Percentiles rank a stretch among this genome's conserved stretches.
These are phyloP conservation scores for Aspergillus hiratsukae DNA, from an alignment of 2,329 filamentous ascomycete species.

Conservation along the genomic window DNA sequence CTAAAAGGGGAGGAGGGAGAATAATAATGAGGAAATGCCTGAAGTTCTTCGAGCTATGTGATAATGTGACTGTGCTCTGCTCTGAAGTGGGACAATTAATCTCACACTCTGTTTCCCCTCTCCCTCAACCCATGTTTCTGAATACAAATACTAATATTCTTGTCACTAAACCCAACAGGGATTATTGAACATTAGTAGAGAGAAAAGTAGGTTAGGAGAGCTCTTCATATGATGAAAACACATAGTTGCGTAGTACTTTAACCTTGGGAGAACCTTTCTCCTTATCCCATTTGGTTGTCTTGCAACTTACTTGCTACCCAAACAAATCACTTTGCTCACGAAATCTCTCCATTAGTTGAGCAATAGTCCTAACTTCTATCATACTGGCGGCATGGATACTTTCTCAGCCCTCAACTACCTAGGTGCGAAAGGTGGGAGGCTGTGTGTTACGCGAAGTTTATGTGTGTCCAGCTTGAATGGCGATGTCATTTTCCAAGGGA, in stretches of 20 bases:
- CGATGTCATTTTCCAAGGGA: background rate
- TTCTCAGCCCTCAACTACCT: background rate
- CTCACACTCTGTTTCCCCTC: background rate
- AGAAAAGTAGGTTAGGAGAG: background rate
- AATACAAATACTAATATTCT: background rate
- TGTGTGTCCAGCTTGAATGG: background rate
- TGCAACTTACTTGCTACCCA: background rate
- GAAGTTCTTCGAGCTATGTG: background rate
- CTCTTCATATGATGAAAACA: background rate
- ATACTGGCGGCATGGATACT: background rate
- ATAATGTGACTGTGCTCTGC: background rate
- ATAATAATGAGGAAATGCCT: background rate
- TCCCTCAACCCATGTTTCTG: background rate
- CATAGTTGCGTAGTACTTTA: too few relatives aligned
- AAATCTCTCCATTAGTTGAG: background rate
- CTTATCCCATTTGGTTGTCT: background rate
- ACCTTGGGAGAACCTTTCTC: background rate
- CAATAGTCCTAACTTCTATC: background rate
- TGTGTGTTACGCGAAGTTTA: background rate
- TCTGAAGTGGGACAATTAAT: background rate
- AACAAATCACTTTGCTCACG: background rate
- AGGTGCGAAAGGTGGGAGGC: background rate
- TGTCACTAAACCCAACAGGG: background rate
- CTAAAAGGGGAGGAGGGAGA: background rate
- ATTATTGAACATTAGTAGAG: background rate